Evolutionary conservation across 352 stramenopile genomes (phyloP).

Genomic region (Phytophthora agathidicida): DNA sequence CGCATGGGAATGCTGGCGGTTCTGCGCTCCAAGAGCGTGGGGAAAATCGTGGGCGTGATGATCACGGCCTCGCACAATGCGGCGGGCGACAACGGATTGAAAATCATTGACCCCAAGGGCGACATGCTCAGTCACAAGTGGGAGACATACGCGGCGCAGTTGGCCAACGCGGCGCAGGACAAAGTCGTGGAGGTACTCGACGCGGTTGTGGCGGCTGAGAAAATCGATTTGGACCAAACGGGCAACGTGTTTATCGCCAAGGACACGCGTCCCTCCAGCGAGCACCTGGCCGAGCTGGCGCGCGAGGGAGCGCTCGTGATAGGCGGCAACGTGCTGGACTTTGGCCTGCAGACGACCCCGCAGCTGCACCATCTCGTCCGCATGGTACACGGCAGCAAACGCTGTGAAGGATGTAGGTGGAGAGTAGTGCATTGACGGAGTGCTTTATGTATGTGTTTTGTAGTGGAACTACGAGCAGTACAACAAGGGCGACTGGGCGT

Average conservation of each 20-base stretch:
- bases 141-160: slow-evolving; percentile 87
- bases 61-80: slow-evolving; percentile 95
- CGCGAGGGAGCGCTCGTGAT: slow-evolving; percentile 90
- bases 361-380: slow-evolving; percentile 97
- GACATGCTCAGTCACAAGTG: slow-evolving; percentile 93
- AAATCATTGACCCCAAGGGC: slow-evolving; percentile 93
- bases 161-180: slow-evolving; percentile 82
- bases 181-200: slow-evolving; percentile 88
- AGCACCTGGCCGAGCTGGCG: slow-evolving; percentile 88
- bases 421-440: background rate
- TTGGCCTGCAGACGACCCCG: slow-evolving; percentile 97
- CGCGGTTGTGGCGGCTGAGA: slow-evolving; percentile 69
- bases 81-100: slow-evolving; percentile 93
- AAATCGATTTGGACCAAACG: slow-evolving; percentile 83
- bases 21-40: slow-evolving; percentile 77
- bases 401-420: background rate
- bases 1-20: slow-evolving; percentile 92
- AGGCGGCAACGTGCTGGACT: slow-evolving; percentile 92
- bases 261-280: slow-evolving; percentile 92
- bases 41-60: slow-evolving; percentile 92
- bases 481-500: slow-evolving; percentile 89
- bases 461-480: slow-evolving; percentile 90
- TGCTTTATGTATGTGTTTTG: slow-evolving; percentile 1
- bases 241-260: slow-evolving; percentile 90
- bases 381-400: slow-evolving; percentile 60